phyloP scores from a whole-genome alignment of 495 filamentous ascomycete species.

The Aspergillus affinis region DNA sequence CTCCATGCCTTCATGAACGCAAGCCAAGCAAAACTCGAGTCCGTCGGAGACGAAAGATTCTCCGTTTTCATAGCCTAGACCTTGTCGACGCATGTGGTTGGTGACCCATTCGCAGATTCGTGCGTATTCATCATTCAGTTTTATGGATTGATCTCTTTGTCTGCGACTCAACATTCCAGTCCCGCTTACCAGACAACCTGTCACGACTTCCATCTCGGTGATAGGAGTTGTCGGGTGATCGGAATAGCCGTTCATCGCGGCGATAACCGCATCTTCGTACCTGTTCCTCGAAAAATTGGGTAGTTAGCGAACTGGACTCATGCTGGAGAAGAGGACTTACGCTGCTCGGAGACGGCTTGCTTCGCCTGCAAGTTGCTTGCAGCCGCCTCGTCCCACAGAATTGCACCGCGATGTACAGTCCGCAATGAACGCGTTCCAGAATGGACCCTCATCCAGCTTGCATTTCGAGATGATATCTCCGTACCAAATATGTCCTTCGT shows the following conservation, averaged over 20 bases:
- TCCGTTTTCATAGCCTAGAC: slow-evolving; percentile 3
- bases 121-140: slow-evolving; percentile 60
- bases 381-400: slow-evolving; percentile 41
- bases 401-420: slow-evolving; percentile 51
- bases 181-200: slow-evolving; percentile 68
- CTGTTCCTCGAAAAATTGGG: slow-evolving; percentile 28
- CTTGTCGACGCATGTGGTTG: slow-evolving; percentile 35
- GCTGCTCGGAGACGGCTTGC: slow-evolving; percentile 52
- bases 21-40: slow-evolving; percentile 20
- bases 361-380: slow-evolving; percentile 36
- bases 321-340: slow-evolving; percentile 36
- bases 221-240: slow-evolving; percentile 57
- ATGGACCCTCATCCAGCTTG: background rate
- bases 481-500: slow-evolving; percentile 67
- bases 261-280: slow-evolving; percentile 63
- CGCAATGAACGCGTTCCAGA: slow-evolving; percentile 22
- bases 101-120: slow-evolving; percentile 46
- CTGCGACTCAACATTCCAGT: slow-evolving; percentile 55
- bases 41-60: background rate
- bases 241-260: slow-evolving; percentile 57
- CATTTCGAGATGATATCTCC: slow-evolving; percentile 29
- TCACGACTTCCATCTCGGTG: slow-evolving; percentile 74
- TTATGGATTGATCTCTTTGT: slow-evolving; percentile 59
- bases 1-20: slow-evolving; percentile 14
- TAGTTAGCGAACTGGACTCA: background rate